Base-by-base conservation (phyloP, 768 basidiomycete species). In the Clavaria fumosa region DNA sequence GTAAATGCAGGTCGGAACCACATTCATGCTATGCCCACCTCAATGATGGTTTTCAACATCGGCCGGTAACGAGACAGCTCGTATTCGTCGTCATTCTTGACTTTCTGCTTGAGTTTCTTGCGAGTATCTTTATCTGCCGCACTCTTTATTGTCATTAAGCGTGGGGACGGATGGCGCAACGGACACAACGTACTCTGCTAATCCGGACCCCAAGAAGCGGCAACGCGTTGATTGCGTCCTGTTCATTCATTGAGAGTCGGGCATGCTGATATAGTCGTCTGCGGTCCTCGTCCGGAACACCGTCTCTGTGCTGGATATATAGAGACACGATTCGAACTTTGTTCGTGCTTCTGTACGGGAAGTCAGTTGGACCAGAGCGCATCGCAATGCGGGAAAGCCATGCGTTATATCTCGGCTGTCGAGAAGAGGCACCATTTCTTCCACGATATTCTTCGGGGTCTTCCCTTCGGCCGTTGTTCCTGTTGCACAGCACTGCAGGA, bases 261-360 rank as follows among this genome's bases (percentile, higher is more conserved):
- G 93, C 95, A 53, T 99, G 95, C 52, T 97, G 90, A 55, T 90
- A 97, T 40, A 99, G 57, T 40, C 95, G 68, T 43, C 91, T 74
- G 39, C 86, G 77, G 57, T 99, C 95, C 52, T 97, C 95, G 37
- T 96, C 91, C n/a, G 95, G 90, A 14, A 97, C 93, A 26, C 95
- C 95, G 49, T 97, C 95, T 20, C 91, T 78, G 55, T 78, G 70
- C 54, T 93, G 78, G 47, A 97, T 85, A 53, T 97, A 99, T 20
- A 97, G 65, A 12, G 93, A 86, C 41, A 99, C 83, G 47, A 99
- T 81, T 30, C 95, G 83, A 28, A 96, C 88, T 68, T 99, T 99
- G 58, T 89, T 90, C 35, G 66, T 57, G 49, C 84, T 85, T 36
- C 88, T 95, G 51, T 9, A 40, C 27, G 21, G 17, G 24, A 23